Base-by-base conservation (phyloP, 495 filamentous ascomycete species). In the Elasticomyces elasticus region DNA sequence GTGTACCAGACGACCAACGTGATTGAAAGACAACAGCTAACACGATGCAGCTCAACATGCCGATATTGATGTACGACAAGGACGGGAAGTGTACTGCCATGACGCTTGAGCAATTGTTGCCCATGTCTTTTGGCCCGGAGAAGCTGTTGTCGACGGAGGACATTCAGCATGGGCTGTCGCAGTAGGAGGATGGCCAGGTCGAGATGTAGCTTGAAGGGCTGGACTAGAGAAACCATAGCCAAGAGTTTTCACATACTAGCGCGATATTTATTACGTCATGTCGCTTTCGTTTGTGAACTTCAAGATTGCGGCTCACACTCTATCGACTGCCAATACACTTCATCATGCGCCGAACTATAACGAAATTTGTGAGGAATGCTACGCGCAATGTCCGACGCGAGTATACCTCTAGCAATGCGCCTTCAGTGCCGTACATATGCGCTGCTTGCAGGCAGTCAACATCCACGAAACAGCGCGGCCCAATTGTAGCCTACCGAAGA, bases 21-120 rank as follows among this genome's bases (percentile, higher is more conserved):
- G 11, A 46, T 35, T 10, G 5, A 11, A 53, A 2, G 19, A 45
- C 12, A 13, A 2, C 43, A 12, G 12, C 28, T 46, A 28, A 47
- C 15, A 13, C 27, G 17, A 41, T 9, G 38, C 56, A 89, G 86
- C 60, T 81, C 15, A 70, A 72, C 0, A 80, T 77, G 46, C 91
- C 89, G 0, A 76, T 96, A n/a, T 83, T 95, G 62, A 91, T 98
- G 92, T 90, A 88, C 67, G 88, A 89, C 64, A 82, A 76, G 50
- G 74, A 86, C 40, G 82, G 79, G 3, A 73, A 79, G 25, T 86
- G 76, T 56, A 74, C 76, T 9, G 77, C 89, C n/a, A 79, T 76
- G 73, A 87, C 77, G 37, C 74, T 96, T 55, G 80, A 57, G 25
- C 56, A 64, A 41, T 53, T 71, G 1, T 60, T 63, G 43, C 66